A percentile compares a stretch with the other conserved stretches of the same genome.
Evolutionary conservation across 1,284 basidiomycete species (phyloP).

Genomic region (Pseudomicrostroma phylloplanum): DNA sequence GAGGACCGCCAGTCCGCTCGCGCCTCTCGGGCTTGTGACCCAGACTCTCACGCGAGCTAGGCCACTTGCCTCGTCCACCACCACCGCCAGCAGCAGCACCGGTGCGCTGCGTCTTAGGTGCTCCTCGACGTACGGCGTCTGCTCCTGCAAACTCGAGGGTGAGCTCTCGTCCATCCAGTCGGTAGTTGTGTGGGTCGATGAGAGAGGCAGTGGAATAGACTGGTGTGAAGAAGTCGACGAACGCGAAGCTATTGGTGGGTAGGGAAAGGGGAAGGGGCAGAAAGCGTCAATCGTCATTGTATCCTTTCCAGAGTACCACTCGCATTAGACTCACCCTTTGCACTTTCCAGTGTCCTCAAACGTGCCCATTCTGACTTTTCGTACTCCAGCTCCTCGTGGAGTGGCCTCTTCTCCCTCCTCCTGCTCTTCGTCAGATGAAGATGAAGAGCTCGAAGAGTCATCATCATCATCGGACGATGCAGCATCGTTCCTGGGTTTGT

Average conservation of each 20-base stretch:
- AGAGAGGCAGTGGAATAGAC: constrained; percentile 76
- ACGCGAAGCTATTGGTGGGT: constrained; percentile 67
- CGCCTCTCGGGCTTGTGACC: constrained; percentile 1
- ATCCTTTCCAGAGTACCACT: neutral
- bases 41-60: constrained; percentile 4
- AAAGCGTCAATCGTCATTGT: constrained; percentile 8
- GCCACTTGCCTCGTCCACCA: neutral
- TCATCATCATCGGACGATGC: neutral
- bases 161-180: constrained; percentile 73
- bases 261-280: constrained; percentile 7
- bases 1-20: neutral
- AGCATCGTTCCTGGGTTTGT: neutral
- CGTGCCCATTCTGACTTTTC: constrained; percentile 84
- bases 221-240: constrained; percentile 78
- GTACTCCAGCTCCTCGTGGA: constrained; percentile 60
- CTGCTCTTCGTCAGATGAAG: neutral
- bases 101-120: constrained; percentile 18
- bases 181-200: constrained; percentile 75
- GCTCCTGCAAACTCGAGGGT: constrained; percentile 80
- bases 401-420: constrained; percentile 8
- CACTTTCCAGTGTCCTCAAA: constrained; percentile 89
- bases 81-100: constrained; percentile 8
- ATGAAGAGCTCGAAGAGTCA: neutral
- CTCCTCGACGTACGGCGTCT: constrained; percentile 63
- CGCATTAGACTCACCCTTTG: constrained; percentile 69